A percentile compares a stretch with the other conserved stretches of the same genome.
These are phyloP conservation scores for Ustilago cynodontis DNA, from an alignment of 1,284 basidiomycete genomes.

Conservation along the genomic window DNA sequence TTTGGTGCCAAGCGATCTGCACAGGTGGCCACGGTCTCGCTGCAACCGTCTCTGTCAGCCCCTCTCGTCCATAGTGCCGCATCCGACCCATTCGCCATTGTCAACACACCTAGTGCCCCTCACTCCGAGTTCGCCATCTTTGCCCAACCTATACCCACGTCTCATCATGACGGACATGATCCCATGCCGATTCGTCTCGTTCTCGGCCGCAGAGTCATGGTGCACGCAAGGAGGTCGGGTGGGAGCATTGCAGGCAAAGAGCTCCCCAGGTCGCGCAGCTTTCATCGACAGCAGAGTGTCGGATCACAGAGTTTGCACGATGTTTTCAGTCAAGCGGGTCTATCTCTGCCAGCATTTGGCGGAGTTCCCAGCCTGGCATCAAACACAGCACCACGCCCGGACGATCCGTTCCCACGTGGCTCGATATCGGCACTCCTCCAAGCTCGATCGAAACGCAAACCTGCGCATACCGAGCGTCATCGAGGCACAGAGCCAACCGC, in stretches of 20 bases:
- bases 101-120: conserved; percentile 10
- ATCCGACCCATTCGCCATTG: conserved; percentile 25
- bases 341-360: conserved; percentile 34
- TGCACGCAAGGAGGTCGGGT: conserved; percentile 13
- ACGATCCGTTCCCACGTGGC: conserved; percentile 61
- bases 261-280: conserved; percentile 38
- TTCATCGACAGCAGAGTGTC: conserved; percentile 29
- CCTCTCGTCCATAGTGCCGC: background rate
- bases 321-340: conserved; percentile 48
- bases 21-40: conserved; percentile 28
- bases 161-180: background rate
- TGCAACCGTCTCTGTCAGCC: conserved; percentile 15
- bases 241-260: conserved; percentile 10
- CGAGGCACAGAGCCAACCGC: conserved; percentile 8
- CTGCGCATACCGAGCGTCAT: conserved; percentile 21
- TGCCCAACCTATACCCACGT: conserved; percentile 22
- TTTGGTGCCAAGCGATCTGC: conserved; percentile 21
- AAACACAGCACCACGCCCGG: conserved; percentile 38
- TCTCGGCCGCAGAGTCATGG: conserved; percentile 33
- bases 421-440: conserved; percentile 38
- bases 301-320: conserved; percentile 35
- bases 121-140: conserved; percentile 51
- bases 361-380: conserved; percentile 12
- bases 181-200: conserved; percentile 35
- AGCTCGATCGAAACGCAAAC: conserved; percentile 40